These are phyloP conservation scores for Monotropa hypopitys DNA, from an alignment of 179 eudicot genomes.

Conservation along the genomic window DNA sequence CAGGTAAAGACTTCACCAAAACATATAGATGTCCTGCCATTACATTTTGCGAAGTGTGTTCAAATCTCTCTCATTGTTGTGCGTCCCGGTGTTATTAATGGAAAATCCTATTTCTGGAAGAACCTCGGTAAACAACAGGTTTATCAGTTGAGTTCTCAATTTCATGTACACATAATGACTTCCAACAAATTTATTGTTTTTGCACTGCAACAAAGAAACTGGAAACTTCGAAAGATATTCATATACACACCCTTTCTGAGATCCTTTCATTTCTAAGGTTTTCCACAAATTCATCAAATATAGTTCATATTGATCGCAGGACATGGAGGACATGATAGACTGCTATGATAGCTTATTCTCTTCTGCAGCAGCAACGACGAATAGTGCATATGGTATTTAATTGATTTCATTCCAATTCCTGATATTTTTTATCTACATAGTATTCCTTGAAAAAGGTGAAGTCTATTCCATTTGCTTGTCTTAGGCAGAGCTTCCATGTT, in stretches of 20 bases:
- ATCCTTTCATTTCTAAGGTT: neutral
- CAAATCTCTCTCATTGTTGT: neutral
- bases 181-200: neutral
- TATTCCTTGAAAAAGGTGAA: neutral
- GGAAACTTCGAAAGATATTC: neutral
- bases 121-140: neutral
- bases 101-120: neutral
- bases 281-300: neutral
- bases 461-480: neutral
- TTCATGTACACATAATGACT: neutral
- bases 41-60: neutral
- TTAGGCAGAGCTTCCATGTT: neutral
- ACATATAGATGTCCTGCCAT: neutral
- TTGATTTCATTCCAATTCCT: neutral
- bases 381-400: conserved; percentile 72
- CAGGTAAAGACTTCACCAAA: neutral
- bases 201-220: neutral
- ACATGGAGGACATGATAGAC: conserved; percentile 80
- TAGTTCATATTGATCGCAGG: conserved; percentile 30
- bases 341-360: conserved; percentile 89
- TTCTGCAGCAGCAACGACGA: conserved; percentile 77
- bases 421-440: neutral
- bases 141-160: neutral
- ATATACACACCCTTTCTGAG: neutral
- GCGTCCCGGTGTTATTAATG: neutral